Conservation (phyloP, 108 stramenopile species). For the Cyclotella baltica region DNA sequence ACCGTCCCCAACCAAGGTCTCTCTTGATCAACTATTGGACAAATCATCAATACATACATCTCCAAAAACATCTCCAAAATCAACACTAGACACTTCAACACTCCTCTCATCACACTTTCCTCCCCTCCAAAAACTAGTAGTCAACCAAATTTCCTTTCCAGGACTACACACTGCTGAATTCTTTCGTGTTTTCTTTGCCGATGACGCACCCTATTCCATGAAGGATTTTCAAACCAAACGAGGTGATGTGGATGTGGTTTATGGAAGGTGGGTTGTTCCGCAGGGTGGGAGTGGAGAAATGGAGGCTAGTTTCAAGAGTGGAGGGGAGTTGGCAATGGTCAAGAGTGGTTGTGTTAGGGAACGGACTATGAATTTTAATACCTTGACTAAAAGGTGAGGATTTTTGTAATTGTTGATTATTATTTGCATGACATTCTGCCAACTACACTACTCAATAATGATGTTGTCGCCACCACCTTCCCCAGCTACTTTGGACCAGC, state of each 20-base stretch:
- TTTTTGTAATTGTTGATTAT: too few species aligned
- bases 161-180: conserved; percentile 72
- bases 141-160: conserved; percentile 58
- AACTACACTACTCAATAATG: neutral
- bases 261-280: conserved; percentile 68
- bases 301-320: conserved; percentile 20
- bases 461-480: neutral
- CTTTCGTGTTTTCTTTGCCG: conserved; percentile 82
- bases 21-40: neutral
- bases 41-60: neutral
- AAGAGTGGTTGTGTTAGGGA: conserved; percentile 20
- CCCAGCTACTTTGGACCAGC: conserved; percentile 78
- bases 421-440: too few species aligned
- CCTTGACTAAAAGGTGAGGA: conserved; percentile 60
- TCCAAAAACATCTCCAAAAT: neutral
- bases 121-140: conserved; percentile 52
- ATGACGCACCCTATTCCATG: conserved; percentile 82
- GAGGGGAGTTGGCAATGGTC: neutral
- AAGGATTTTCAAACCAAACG: conserved; percentile 74
- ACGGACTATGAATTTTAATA: conserved; percentile 68
- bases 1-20: conserved; percentile 11
- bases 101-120: conserved; percentile 52
- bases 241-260: conserved; percentile 75
- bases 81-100: neutral
- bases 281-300: neutral